phyloP scores from a whole-genome alignment of 164 flowering plant species.

The Vitis labrusca region DNA sequence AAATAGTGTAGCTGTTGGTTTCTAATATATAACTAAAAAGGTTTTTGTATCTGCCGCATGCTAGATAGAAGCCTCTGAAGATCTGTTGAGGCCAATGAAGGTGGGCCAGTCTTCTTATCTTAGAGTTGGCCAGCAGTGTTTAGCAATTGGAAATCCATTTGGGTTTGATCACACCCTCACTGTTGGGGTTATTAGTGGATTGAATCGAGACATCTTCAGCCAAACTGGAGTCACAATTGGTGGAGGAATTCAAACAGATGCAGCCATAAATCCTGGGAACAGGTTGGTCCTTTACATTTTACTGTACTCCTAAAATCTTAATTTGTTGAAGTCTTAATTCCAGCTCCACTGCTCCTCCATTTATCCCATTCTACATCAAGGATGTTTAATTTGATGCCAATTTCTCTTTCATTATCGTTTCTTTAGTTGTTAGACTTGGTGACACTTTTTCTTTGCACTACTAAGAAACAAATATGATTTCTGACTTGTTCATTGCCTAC shows the following conservation, averaged over 20 bases:
- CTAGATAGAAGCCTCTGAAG: constrained; percentile 81
- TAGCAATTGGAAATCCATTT: constrained; percentile 98
- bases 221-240: constrained; percentile 90
- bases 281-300: constrained; percentile 41
- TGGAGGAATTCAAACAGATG: constrained; percentile 99
- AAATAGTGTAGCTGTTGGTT: not conserved
- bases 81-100: constrained; percentile 71
- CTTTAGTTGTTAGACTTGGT: not conserved
- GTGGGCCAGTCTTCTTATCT: constrained; percentile 74
- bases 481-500: not conserved
- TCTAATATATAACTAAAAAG: not conserved
- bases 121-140: constrained; percentile 88
- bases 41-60: constrained; percentile 12
- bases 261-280: constrained; percentile 98
- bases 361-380: not conserved
- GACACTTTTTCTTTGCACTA: not conserved
- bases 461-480: not conserved
- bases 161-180: constrained; percentile 98
- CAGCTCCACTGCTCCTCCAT: not conserved
- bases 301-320: not conserved
- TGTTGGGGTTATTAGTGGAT: constrained; percentile 91
- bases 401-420: not conserved
- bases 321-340: not conserved
- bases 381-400: not conserved
- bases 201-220: constrained; percentile 90